These are phyloP conservation scores for Trichopus zeylanicus DNA, from an alignment of 116 monocot genomes.

Conservation along the genomic window DNA sequence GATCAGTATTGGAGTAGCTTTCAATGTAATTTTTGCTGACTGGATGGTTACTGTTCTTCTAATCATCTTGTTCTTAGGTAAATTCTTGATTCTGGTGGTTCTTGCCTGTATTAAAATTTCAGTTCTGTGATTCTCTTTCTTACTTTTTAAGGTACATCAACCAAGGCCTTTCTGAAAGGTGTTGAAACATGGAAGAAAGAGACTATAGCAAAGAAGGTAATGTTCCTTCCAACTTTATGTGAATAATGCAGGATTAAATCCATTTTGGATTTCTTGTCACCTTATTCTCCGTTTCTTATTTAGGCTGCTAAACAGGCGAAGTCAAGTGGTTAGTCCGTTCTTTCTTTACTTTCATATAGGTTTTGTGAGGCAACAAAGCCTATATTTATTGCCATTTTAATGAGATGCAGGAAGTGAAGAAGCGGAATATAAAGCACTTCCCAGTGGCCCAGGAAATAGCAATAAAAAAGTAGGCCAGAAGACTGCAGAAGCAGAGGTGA, in stretches of 20 bases:
- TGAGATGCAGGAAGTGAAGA: constrained; percentile 21
- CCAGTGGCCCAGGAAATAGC: constrained; percentile 27
- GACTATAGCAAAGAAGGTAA: constrained; percentile 68
- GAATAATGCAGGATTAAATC: not conserved
- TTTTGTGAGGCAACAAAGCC: not conserved
- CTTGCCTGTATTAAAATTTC: not conserved
- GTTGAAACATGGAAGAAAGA: constrained; percentile 93
- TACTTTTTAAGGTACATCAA: constrained; percentile 54
- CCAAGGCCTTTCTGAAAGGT: constrained; percentile 78
- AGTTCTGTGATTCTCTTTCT: not conserved
- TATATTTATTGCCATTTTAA: not conserved
- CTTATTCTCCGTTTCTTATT: constrained; percentile 7
- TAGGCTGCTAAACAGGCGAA: constrained; percentile 32
- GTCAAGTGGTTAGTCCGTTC: constrained; percentile 27
- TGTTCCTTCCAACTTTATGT: not conserved
- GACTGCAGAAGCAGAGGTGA: constrained; percentile 28
- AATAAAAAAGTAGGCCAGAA: constrained; percentile 14
- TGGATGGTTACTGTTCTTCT: constrained; percentile 92
- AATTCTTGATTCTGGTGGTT: not conserved
- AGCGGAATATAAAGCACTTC: constrained; percentile 46
- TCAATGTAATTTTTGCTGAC: constrained; percentile 85
- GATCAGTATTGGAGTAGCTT: constrained; percentile 79
- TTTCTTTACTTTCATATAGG: not conserved
- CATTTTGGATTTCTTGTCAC: not conserved
- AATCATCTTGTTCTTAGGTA: constrained; percentile 72